Conservation (phyloP, 306 rosid genomes). For the Vigna angularis region DNA sequence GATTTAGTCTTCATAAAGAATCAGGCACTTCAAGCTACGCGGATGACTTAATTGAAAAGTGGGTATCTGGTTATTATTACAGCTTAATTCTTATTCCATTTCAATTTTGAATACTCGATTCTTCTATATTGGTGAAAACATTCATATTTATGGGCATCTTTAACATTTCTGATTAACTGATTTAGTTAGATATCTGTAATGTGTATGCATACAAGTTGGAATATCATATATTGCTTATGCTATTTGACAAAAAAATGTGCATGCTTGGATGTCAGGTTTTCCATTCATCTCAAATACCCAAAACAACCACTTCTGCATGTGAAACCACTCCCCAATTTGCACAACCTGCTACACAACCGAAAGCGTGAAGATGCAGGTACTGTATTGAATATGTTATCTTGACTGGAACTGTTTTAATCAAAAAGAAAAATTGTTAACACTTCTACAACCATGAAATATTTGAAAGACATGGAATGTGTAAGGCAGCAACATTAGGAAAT, state of each 20-base stretch:
- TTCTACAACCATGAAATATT: background rate
- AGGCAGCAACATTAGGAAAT: background rate
- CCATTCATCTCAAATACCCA: slow-evolving; percentile 73
- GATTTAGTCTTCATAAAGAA: slow-evolving; percentile 60
- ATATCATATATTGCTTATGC: slow-evolving; percentile 10
- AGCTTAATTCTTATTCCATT: slow-evolving; percentile 34
- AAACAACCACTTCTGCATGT: slow-evolving; percentile 80
- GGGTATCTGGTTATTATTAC: slow-evolving; percentile 45
- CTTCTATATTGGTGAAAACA: slow-evolving; percentile 32
- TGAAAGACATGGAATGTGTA: background rate
- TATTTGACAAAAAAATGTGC: slow-evolving; percentile 27
- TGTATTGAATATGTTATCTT: slow-evolving; percentile 26
- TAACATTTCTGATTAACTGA: slow-evolving; percentile 25
- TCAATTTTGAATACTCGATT: slow-evolving; percentile 36
- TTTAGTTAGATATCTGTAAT: slow-evolving; percentile 2
- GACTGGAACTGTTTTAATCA: background rate
- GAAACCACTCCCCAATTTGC: slow-evolving; percentile 75
- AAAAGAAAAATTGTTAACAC: background rate
- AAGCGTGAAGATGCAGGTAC: slow-evolving; percentile 70
- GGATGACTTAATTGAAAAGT: slow-evolving; percentile 62
- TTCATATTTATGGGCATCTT: slow-evolving; percentile 6
- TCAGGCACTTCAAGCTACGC: slow-evolving; percentile 56
- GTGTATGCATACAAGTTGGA: slow-evolving; percentile 23
- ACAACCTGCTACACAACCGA: slow-evolving; percentile 81
- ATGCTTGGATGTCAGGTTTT: slow-evolving; percentile 65